Evolutionary conservation across 225 moss, liverwort and hornwort species (phyloP).

Genomic region (Polytrichum commune): DNA sequence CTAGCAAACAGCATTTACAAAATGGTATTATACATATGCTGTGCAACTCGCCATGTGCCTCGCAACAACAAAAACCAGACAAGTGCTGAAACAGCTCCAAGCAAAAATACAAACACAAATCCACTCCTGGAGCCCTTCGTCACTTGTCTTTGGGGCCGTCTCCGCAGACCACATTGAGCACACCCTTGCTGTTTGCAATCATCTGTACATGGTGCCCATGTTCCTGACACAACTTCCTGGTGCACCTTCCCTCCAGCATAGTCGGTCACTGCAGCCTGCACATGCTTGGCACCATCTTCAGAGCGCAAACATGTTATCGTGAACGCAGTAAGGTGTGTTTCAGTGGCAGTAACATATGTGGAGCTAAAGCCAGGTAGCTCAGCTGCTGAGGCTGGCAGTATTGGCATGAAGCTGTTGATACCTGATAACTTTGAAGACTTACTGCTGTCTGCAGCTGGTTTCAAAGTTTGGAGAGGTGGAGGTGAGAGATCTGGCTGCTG

Average conservation of each 20-base stretch:
- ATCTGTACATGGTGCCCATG: constrained; percentile 45
- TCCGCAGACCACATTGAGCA: constrained; percentile 24
- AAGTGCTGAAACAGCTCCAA: constrained; percentile 70
- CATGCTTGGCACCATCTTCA: constrained; percentile 53
- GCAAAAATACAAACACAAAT: constrained; percentile 74
- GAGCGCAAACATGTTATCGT: constrained; percentile 53
- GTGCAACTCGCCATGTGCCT: constrained; percentile 53
- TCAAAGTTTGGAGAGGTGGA: constrained; percentile 6
- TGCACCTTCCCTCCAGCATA: constrained; percentile 50
- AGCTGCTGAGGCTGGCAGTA: constrained; percentile 53
- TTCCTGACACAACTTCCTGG: constrained; percentile 41
- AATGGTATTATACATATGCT: constrained; percentile 34
- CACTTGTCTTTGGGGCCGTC: constrained; percentile 48
- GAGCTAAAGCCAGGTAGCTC: constrained; percentile 49
- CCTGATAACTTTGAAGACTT: constrained; percentile 19
- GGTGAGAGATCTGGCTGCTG: constrained; percentile 28
- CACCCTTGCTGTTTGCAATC: constrained; percentile 40
- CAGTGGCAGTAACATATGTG: constrained; percentile 52
- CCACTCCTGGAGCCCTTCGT: constrained; percentile 72
- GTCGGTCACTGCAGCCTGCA: constrained; percentile 52
- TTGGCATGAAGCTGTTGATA: constrained; percentile 32
- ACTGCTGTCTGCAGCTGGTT: constrained; percentile 14
- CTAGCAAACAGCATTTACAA: constrained; percentile 16
- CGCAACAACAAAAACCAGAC: constrained; percentile 69
- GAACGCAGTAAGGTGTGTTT: constrained; percentile 50